Base-by-base conservation (phyloP, 495 filamentous ascomycete genomes). In the Neurospora pannonica region DNA sequence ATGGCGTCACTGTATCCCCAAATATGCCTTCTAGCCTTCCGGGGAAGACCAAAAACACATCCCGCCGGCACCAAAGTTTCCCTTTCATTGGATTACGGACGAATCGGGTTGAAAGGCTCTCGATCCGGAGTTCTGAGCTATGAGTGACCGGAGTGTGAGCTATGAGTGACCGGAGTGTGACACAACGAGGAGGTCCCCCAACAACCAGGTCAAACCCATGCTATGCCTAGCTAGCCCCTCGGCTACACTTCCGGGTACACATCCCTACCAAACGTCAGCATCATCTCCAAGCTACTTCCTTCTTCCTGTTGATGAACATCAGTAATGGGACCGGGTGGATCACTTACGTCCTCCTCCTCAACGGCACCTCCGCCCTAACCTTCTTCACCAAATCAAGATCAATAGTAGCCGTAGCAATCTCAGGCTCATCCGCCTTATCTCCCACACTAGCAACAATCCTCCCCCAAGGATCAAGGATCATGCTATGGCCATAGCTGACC, bases 401-500 rank as follows among this genome's bases (percentile, higher is more conserved):
- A 28, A 89, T 84, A 71, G 86, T 84, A 0, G 85, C 86, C 0
- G 86, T 75, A 0, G 82, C 86, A 60, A 88, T 81, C 9, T 84
- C 86, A 5, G 84, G 81, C 13, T 83, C 83, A 1, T 77, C 80
- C 3, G 76, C 77, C 34, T 79, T 79, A 76, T 89, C 83, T 75
- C 85, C 87, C 38, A 95, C 82, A 76, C 90, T 85, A 1, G 89
- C 87, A 31, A 96, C 67, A 4, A 98, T 86, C 67, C 88, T 87
- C 0, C 95, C 95, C 95, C 95, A 97, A 0, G 95, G 95, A 77
- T 91, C 90, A 21, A 98, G 86, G 43, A 97, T 91, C 87, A 97
- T 91, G 70, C 93, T 92, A 81, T 95, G 91, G 1, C 96, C 96
- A 82, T 97, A 98, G 83, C 93, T 97, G 36, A 85, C 85, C 69